Conservation (phyloP, 2,329 filamentous ascomycete species). For the Aspergillus piperis region DNA sequence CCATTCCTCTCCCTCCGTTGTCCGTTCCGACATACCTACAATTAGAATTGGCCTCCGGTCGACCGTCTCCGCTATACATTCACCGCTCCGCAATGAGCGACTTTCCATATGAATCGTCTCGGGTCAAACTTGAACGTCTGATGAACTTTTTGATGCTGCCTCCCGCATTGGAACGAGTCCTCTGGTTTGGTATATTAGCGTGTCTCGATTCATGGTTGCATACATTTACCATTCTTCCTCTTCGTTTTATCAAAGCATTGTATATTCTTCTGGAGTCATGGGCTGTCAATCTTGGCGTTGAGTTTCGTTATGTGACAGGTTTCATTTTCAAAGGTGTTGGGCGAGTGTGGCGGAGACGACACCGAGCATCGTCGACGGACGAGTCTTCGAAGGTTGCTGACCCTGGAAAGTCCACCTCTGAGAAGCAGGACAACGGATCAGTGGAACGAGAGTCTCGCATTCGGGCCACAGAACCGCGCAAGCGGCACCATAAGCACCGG, state of each 20-base stretch:
- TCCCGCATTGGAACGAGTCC: slow-evolving; percentile 75
- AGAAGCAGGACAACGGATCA: slow-evolving; percentile 16
- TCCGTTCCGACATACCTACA: slow-evolving; percentile 68
- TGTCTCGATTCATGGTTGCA: slow-evolving; percentile 97
- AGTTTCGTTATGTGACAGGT: slow-evolving; percentile 68
- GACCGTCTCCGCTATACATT: slow-evolving; percentile 64
- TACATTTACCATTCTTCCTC: slow-evolving; percentile 90
- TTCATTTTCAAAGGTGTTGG: slow-evolving; percentile 81
- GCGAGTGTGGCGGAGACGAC: slow-evolving; percentile 69
- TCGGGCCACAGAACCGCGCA: slow-evolving; percentile 23
- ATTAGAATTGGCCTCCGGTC: slow-evolving; percentile 61
- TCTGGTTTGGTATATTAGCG: slow-evolving; percentile 84
- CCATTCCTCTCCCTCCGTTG: slow-evolving; percentile 62
- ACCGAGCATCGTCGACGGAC: slow-evolving; percentile 21
- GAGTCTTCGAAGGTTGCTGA: slow-evolving; percentile 24
- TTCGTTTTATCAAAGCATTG: slow-evolving; percentile 81
- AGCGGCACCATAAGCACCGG: slow-evolving; percentile 52
- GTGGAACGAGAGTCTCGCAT: slow-evolving; percentile 27
- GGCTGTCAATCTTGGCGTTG: slow-evolving; percentile 69
- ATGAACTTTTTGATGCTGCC: slow-evolving; percentile 86
- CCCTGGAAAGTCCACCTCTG: slow-evolving; percentile 21
- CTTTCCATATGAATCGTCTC: slow-evolving; percentile 86
- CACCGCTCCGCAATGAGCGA: slow-evolving; percentile 59
- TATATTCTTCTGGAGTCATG: slow-evolving; percentile 78
- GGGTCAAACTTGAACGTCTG: slow-evolving; percentile 86